phyloP scores from a whole-genome alignment of 805 yeast species.

The Teunomyces kruisii region DNA sequence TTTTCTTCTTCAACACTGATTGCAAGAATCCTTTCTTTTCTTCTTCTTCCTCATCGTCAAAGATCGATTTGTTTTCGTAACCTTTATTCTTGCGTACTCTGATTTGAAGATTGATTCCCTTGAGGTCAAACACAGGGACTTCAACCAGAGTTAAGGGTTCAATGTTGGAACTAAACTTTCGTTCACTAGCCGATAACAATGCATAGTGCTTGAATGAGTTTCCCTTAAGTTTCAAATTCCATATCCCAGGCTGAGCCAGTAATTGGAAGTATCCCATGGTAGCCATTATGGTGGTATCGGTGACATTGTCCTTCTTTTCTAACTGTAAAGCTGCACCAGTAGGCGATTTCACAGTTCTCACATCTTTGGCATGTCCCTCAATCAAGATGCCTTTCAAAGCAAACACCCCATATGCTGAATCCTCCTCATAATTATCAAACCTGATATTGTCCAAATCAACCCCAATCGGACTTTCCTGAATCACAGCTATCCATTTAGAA shows the following conservation, averaged over 20 bases:
- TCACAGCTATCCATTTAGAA: slow-evolving; percentile 63
- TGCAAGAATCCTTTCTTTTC: slow-evolving; percentile 3
- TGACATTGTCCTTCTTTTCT: slow-evolving; percentile 9
- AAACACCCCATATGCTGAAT: slow-evolving; percentile 44
- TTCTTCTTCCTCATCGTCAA: slow-evolving; percentile 11
- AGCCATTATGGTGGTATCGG: slow-evolving; percentile 72
- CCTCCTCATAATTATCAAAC: slow-evolving; percentile 36
- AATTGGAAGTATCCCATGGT: slow-evolving; percentile 84
- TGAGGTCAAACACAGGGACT: slow-evolving; percentile 5
- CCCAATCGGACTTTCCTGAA: slow-evolving; percentile 38
- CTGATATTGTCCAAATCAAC: slow-evolving; percentile 65
- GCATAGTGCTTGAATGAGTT: slow-evolving; percentile 13
- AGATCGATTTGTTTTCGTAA: slow-evolving; percentile 10
- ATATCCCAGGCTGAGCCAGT: slow-evolving; percentile 68
- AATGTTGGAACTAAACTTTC: slow-evolving; percentile 38
- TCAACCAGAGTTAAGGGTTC: slow-evolving; percentile 10
- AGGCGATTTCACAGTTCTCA: slow-evolving; percentile 37
- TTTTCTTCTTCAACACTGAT: background rate
- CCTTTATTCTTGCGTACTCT: slow-evolving; percentile 38
- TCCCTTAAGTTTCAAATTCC: slow-evolving; percentile 51
- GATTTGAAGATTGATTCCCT: slow-evolving; percentile 38
- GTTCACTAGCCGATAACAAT: slow-evolving; percentile 39
- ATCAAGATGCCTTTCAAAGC: slow-evolving; percentile 55
- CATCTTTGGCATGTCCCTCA: slow-evolving; percentile 68
- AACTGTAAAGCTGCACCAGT: slow-evolving; percentile 54